phyloP scores from a whole-genome alignment of 78 protist species.

The Tieghemostelium lacteum region DNA sequence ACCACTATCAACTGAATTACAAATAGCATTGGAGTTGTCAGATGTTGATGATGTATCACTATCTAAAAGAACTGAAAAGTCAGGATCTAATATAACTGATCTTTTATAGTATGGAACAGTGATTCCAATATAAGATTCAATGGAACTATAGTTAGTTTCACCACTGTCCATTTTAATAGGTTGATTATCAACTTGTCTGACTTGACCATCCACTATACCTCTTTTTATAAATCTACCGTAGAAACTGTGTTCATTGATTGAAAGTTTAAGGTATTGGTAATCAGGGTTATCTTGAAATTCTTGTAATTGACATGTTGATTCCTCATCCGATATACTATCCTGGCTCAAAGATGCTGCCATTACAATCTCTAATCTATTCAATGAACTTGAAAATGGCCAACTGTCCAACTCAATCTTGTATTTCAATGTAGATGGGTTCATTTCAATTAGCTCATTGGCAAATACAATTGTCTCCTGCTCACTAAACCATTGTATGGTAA shows the following conservation, averaged over 20 bases:
- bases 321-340: background rate
- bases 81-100: background rate
- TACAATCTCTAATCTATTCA: background rate
- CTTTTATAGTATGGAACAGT: background rate
- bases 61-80: background rate
- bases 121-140: conserved; percentile 6
- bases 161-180: background rate
- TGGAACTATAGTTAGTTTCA: background rate
- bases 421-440: background rate
- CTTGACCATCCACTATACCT: background rate
- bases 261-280: background rate
- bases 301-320: background rate
- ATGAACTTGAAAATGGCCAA: background rate
- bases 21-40: background rate
- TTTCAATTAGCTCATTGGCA: too few species aligned
- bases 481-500: too few species aligned
- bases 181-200: background rate
- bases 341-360: background rate
- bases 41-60: background rate
- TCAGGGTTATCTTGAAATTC: background rate
- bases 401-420: background rate
- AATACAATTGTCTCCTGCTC: too few species aligned
- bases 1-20: background rate
- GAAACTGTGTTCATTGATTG: background rate
- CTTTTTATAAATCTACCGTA: conserved; percentile 8